Evolutionary conservation across 169 alveolate genomes (phyloP).

Genomic region (Plasmodium gonderi): DNA sequence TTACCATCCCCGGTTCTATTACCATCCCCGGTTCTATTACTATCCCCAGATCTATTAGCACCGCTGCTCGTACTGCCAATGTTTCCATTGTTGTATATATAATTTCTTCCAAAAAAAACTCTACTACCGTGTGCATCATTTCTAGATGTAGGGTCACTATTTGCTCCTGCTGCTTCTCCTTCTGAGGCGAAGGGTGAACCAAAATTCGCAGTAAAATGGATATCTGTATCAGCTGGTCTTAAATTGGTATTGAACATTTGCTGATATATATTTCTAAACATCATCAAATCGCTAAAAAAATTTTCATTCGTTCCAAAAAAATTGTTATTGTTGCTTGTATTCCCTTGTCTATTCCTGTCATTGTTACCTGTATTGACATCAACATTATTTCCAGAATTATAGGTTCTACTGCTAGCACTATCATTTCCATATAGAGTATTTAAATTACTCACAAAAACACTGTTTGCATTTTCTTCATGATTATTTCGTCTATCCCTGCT

Average conservation of each 20-base stretch:
- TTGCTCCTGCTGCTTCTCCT: not conserved
- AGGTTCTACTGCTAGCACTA: not conserved
- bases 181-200: not conserved
- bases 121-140: constrained; percentile 10
- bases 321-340: not conserved
- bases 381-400: no score
- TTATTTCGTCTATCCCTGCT: constrained; percentile 1
- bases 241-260: constrained; percentile 31
- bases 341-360: not conserved
- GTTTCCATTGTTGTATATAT: constrained; percentile 1
- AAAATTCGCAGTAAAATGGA: constrained; percentile 38
- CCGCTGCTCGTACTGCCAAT: not conserved
- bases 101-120: constrained; percentile 22
- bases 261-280: constrained; percentile 59
- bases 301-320: constrained; percentile 12
- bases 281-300: constrained; percentile 46
- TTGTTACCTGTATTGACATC: not conserved
- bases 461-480: not conserved
- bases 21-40: not conserved
- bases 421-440: not conserved
- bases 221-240: constrained; percentile 18
- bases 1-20: not conserved
- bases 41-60: not conserved
- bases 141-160: not conserved
- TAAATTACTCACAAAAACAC: not conserved